phyloP scores from a whole-genome alignment of 352 stramenopile species.

The Paralagenidium karlingii region DNA sequence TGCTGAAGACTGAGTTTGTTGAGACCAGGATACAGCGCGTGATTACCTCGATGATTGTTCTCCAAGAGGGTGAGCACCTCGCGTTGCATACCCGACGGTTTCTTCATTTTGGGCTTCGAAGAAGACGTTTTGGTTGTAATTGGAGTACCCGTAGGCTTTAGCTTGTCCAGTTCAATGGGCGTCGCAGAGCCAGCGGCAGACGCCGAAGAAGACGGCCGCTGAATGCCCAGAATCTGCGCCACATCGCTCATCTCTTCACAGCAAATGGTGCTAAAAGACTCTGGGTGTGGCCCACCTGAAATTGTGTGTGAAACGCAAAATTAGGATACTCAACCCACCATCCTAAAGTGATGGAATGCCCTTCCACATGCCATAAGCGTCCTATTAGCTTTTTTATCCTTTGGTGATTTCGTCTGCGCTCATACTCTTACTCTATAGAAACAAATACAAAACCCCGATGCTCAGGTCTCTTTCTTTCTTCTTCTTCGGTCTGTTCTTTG shows the following conservation, averaged over 20 bases:
- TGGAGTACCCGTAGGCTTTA: conserved; percentile 26
- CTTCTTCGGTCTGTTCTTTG: no score
- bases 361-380: no score
- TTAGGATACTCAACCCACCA: no score
- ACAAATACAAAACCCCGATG: no score
- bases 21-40: conserved; percentile 46
- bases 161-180: conserved; percentile 25
- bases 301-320: no score
- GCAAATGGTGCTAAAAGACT: no score
- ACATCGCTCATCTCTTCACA: conserved; percentile 71
- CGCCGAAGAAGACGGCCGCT: conserved; percentile 9
- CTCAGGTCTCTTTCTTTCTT: no score
- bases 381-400: no score
- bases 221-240: conserved; percentile 50
- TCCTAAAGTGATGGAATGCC: no score
- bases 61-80: conserved; percentile 53
- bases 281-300: no score
- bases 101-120: conserved; percentile 20
- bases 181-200: conserved; percentile 1
- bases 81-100: conserved; percentile 49
- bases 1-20: conserved; percentile 45
- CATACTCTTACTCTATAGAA: no score
- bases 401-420: no score
- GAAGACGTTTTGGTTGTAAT: conserved; percentile 7
- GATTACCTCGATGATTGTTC: conserved; percentile 40